These are phyloP conservation scores for Mucor irregularis DNA, from an alignment of 371 early-diverging fungal species.

Conservation along the genomic window DNA sequence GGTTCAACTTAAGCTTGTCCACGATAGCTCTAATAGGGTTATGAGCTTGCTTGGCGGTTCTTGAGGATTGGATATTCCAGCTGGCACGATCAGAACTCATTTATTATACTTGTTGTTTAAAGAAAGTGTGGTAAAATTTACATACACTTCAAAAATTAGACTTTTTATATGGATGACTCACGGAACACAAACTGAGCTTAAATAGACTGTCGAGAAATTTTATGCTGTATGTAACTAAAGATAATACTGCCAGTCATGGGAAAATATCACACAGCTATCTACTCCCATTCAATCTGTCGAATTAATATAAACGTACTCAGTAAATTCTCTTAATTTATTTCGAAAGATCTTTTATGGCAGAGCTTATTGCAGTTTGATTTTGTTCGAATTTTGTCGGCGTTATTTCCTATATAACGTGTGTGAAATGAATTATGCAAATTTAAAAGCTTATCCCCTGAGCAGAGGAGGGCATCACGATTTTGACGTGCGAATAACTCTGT, in stretches of 20 bases:
- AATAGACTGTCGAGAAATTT: no score
- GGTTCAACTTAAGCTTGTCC: slow-evolving; percentile 71
- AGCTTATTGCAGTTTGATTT: neutral
- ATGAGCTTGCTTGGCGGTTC: slow-evolving; percentile 71
- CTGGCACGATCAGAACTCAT: slow-evolving; percentile 32
- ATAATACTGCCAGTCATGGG: no score
- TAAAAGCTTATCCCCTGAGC: no score
- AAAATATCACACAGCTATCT: no score
- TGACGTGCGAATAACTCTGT: no score
- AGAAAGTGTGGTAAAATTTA: neutral
- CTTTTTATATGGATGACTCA: neutral
- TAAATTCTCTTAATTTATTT: no score
- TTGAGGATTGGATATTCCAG: slow-evolving; percentile 58
- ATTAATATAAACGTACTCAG: no score
- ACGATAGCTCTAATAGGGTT: slow-evolving; percentile 92
- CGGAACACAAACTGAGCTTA: no score
- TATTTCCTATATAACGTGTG: neutral
- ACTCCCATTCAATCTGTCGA: no score
- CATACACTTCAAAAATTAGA: neutral
- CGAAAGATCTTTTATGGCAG: neutral
- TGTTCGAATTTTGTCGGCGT: neutral
- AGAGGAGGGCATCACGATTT: no score
- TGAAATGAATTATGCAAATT: no score
- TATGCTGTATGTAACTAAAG: no score
- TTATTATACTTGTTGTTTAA: neutral